phyloP scores from a whole-genome alignment of 345 rosid species.

The Dovyalis caffra region DNA sequence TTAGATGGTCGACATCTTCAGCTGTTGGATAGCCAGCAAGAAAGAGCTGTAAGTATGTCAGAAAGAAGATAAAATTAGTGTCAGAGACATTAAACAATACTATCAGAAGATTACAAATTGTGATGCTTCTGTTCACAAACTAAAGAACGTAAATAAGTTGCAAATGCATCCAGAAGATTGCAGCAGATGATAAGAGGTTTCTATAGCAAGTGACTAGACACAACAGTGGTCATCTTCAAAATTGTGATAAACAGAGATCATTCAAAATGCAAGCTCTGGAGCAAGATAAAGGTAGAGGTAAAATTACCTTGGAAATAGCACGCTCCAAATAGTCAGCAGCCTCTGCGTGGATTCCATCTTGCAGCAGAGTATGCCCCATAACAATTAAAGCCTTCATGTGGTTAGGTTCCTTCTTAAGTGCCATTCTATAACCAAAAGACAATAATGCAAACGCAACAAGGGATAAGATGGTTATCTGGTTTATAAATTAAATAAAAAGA shows the following conservation, averaged over 20 bases:
- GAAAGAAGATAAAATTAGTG: background rate
- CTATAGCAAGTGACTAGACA: background rate
- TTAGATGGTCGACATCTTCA: constrained; percentile 53
- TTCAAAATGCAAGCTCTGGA: background rate
- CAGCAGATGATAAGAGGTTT: background rate
- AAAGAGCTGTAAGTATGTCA: constrained; percentile 42
- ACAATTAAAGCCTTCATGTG: constrained; percentile 54
- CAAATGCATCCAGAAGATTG: background rate
- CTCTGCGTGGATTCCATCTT: constrained; percentile 50
- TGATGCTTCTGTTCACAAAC: no score
- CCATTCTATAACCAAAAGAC: constrained; percentile 46
- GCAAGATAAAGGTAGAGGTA: background rate
- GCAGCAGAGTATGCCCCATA: constrained; percentile 72
- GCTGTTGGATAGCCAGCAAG: constrained; percentile 42
- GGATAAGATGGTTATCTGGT: background rate
- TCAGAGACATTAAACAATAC: background rate
- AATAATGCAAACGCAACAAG: background rate
- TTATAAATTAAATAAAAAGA: background rate
- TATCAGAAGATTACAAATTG: background rate
- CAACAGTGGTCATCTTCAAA: background rate
- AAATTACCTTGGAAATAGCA: constrained; percentile 61
- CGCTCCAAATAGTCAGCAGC: constrained; percentile 63
- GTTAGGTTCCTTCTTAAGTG: constrained; percentile 74
- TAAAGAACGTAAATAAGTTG: background rate
- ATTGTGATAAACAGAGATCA: background rate